Percentiles rank a stretch among this genome's conserved stretches.
These are phyloP conservation scores for Entomortierella beljakovae DNA, from an alignment of 192 early-diverging fungal species.

Conservation along the genomic window DNA sequence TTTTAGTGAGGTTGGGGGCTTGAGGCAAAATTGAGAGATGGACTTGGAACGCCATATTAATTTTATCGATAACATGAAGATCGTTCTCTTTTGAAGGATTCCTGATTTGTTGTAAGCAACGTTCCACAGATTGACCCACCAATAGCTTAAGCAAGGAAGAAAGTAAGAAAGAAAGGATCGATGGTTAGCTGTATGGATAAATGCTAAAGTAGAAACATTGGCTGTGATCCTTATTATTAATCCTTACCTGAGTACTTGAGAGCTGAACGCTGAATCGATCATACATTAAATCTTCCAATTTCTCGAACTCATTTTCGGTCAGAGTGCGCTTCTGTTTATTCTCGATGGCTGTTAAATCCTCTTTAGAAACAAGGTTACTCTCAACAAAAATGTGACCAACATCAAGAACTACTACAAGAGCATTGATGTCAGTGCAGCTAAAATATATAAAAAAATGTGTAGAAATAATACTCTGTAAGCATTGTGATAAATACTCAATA, in stretches of 20 bases:
- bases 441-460: background rate
- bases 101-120: conserved; percentile 76
- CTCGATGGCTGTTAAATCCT: conserved; percentile 75
- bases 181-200: background rate
- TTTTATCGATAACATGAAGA: conserved; percentile 89
- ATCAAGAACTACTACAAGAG: conserved; percentile 87
- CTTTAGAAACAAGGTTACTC: conserved; percentile 82
- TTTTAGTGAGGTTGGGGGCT: conserved; percentile 76
- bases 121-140: conserved; percentile 79
- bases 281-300: conserved; percentile 86
- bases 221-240: background rate
- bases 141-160: conserved; percentile 57
- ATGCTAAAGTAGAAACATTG: background rate
- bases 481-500: background rate
- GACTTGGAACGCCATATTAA: conserved; percentile 84
- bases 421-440: conserved; percentile 65
- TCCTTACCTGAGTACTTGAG: conserved; percentile 78
- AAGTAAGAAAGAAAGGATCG: conserved; percentile 13
- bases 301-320: conserved; percentile 72
- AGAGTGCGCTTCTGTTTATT: conserved; percentile 71
- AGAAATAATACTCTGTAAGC: background rate
- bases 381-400: conserved; percentile 92
- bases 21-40: conserved; percentile 89
- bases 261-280: conserved; percentile 90
- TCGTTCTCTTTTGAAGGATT: conserved; percentile 63